Evolutionary conservation across 164 flowering plant genomes (phyloP).

Genomic region (Piper betle): DNA sequence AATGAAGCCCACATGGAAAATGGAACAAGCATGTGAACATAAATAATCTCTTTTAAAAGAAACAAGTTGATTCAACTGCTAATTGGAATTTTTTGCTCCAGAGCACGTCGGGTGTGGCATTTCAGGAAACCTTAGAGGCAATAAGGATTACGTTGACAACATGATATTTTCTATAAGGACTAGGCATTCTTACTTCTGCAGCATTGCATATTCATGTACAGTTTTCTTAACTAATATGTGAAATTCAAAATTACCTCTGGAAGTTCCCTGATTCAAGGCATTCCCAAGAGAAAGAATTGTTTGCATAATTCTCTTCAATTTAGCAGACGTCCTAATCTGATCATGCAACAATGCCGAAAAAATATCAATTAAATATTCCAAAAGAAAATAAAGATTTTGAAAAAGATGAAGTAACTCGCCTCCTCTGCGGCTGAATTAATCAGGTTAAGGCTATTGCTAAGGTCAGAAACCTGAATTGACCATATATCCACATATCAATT

Average conservation of each 20-base stretch:
- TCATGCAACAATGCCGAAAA: constrained; percentile 2
- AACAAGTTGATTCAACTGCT: background rate
- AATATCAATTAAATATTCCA: constrained; percentile 3
- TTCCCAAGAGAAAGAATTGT: constrained; percentile 88
- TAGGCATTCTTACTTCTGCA: background rate
- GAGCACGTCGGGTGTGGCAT: too few species aligned
- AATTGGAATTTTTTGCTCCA: too few species aligned
- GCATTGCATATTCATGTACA: background rate
- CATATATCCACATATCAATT: background rate
- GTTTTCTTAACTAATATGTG: background rate
- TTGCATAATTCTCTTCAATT: constrained; percentile 82
- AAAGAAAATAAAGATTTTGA: background rate
- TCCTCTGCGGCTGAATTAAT: constrained; percentile 72
- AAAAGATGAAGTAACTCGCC: constrained; percentile 30
- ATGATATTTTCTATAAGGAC: background rate
- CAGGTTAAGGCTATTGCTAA: constrained; percentile 51
- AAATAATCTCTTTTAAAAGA: background rate
- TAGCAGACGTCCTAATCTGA: constrained; percentile 69
- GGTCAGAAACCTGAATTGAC: constrained; percentile 57
- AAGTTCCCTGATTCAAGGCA: constrained; percentile 97
- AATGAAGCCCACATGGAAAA: background rate
- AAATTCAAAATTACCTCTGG: constrained; percentile 53
- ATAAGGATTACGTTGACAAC: background rate
- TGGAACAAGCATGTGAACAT: too few species aligned
- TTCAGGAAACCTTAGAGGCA: background rate